phyloP scores from a whole-genome alignment of 1,284 basidiomycete genomes.

The Puccinia hordei region DNA sequence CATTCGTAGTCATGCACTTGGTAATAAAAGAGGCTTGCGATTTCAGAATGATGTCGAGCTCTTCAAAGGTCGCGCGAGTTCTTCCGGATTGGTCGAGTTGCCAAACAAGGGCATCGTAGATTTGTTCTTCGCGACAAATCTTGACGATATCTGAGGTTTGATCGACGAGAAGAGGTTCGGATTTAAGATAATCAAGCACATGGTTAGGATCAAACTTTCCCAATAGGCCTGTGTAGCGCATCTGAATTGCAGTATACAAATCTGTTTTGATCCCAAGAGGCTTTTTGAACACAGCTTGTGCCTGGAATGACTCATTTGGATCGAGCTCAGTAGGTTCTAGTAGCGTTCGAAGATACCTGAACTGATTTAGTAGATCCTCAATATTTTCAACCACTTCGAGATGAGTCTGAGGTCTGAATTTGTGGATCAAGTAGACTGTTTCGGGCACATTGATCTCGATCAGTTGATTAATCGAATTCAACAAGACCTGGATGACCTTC shows the following conservation, averaged over 20 bases:
- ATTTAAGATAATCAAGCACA: conserved; percentile 71
- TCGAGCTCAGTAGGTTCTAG: conserved; percentile 64
- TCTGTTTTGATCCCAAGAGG: conserved; percentile 54
- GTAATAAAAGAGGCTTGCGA: conserved; percentile 59
- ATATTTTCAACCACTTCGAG: conserved; percentile 25
- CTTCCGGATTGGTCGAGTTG: conserved; percentile 70
- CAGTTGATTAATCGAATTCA: conserved; percentile 36
- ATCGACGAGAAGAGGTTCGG: conserved; percentile 66
- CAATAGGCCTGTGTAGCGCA: conserved; percentile 73
- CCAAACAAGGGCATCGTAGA: conserved; percentile 82
- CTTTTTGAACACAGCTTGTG: conserved; percentile 56
- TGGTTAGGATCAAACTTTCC: conserved; percentile 70
- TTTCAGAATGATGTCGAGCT: conserved; percentile 68
- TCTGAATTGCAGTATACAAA: conserved; percentile 64
- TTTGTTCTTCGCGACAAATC: conserved; percentile 69
- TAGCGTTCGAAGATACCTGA: conserved; percentile 76
- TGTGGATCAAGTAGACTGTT: conserved; percentile 24
- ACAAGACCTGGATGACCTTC: conserved; percentile 56
- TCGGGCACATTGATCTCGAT: conserved; percentile 29
- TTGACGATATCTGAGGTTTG: conserved; percentile 67
- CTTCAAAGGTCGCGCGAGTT: conserved; percentile 69
- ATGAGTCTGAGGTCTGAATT: conserved; percentile 31
- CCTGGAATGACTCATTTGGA: conserved; percentile 25
- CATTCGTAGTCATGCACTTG: conserved; percentile 60
- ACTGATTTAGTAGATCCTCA: conserved; percentile 61